Percentiles rank a stretch among this genome's conserved stretches.
phyloP scores from a whole-genome alignment of 2,329 filamentous ascomycete species.

The Fusarium longipes region DNA sequence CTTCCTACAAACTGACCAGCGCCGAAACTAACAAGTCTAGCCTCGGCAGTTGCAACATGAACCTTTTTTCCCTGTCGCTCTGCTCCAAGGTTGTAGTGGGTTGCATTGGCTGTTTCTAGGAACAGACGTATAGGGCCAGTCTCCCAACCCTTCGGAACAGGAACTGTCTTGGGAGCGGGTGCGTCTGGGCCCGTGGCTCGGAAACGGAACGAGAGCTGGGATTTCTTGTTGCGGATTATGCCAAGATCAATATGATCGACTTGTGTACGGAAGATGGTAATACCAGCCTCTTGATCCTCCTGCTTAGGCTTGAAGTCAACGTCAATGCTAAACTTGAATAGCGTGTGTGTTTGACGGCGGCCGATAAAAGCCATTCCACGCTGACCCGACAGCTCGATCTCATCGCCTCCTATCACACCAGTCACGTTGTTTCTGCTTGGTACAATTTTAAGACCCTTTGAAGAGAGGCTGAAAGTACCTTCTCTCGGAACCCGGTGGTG shows the following conservation, averaged over 20 bases:
- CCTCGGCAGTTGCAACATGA: conserved; percentile 8
- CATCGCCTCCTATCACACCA: background rate
- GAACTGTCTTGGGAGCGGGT: background rate
- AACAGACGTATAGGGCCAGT: background rate
- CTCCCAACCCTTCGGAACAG: conserved; percentile 23
- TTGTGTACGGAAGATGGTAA: conserved; percentile 28
- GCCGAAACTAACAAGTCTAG: conserved; percentile 23
- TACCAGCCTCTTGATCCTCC: conserved; percentile 14
- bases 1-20: conserved; percentile 20
- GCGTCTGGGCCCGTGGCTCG: conserved; percentile 8
- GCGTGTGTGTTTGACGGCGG: conserved; percentile 22
- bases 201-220: conserved; percentile 11
- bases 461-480: background rate
- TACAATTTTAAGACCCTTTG: background rate
- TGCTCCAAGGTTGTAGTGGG: conserved; percentile 24
- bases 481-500: conserved; percentile 21
- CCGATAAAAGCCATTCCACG: conserved; percentile 26
- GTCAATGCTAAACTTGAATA: conserved; percentile 26
- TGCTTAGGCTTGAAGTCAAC: conserved; percentile 8
- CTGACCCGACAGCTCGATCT: conserved; percentile 20
- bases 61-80: background rate
- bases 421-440: conserved; percentile 29
- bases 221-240: conserved; percentile 12
- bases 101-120: conserved; percentile 14
- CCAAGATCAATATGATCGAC: conserved; percentile 34